Conservation (phyloP, 768 basidiomycete species). For the Lactifluus volemus region DNA sequence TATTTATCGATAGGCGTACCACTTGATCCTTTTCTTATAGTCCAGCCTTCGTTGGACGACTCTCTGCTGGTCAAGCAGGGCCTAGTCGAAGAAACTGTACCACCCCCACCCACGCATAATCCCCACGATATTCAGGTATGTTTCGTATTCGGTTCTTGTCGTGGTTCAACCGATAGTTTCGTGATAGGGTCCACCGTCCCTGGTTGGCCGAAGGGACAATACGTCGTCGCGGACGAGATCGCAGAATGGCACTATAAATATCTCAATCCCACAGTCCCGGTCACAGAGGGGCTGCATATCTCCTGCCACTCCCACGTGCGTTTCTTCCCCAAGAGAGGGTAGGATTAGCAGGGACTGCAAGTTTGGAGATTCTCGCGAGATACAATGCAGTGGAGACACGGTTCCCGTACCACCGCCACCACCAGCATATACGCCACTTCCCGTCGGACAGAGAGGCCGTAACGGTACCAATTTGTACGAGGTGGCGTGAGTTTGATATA, state of each 20-base stretch:
- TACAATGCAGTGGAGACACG: background rate
- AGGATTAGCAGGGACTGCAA: background rate
- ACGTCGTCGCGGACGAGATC: background rate
- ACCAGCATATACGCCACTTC: conserved; percentile 10
- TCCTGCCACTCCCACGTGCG: background rate
- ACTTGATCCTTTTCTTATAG: conserved; percentile 17
- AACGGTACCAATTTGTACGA: background rate
- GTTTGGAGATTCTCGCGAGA: background rate
- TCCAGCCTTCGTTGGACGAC: conserved; percentile 17
- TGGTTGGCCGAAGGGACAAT: background rate
- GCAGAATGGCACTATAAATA: background rate
- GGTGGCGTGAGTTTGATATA: background rate
- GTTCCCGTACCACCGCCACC: conserved; percentile 14
- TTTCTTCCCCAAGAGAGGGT: background rate
- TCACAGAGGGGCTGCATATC: background rate
- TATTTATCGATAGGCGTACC: background rate
- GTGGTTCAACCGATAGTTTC: background rate
- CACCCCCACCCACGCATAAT: conserved; percentile 12
- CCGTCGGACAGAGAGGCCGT: conserved; percentile 11
- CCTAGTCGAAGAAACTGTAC: conserved; percentile 8
- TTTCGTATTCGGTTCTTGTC: background rate
- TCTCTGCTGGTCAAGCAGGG: conserved; percentile 17
- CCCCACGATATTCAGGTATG: conserved; percentile 11
- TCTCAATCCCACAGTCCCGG: background rate
- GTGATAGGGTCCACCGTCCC: background rate